Evolutionary conservation across 768 basidiomycete species (phyloP), one percentile per base, ranked within the genome.

Genomic region (Coprinopsis cinerea): DNA sequence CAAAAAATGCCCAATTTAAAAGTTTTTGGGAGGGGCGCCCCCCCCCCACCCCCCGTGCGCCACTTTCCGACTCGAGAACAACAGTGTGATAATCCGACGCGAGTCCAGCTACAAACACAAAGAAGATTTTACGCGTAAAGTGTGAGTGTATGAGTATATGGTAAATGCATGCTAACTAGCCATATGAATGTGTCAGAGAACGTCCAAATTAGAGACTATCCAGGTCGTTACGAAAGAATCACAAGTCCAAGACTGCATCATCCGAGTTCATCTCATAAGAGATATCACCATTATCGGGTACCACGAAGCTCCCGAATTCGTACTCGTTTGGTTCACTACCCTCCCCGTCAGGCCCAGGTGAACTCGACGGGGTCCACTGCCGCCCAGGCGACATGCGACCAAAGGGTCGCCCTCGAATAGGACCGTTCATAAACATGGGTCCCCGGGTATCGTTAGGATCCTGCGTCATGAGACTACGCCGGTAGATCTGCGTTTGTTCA

Each of bases 291-390:
- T 88, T 85, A 59, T 92, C 89, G 48, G 73, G 78, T 11, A 92
- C 88, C 14, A 92, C 78, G 57, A 92, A 92, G 60, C 85, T 92
- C 10, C 81, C 90, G 37, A 85, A 59, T 36, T 69, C 74, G 61
- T 92, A 92, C 43, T 79, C 75, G 53, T 90, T 84, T 4, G 75
- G 66, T 44, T 74, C 76, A 11, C 67, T 73, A 28, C 75, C 71
- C 32, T 73, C 42, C 9, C 42, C 42, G 5, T 43, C 72, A 17
- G 66, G 65, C 18, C 68, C 68, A 3, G 88, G 86, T 1, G 87
- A 89, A 54, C 85, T 88, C 7, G 82, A 79, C 3, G 61, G 61
- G 18, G 27, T 36, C 35, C 27, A 36, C 41, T 34, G 44, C 42
- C 37, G 59, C 35, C 53, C 59, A 14, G 61, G 59, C 15, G 66